Conservation (phyloP, 2,329 filamentous ascomycete genomes). For the Thermomyces lanuginosus region DNA sequence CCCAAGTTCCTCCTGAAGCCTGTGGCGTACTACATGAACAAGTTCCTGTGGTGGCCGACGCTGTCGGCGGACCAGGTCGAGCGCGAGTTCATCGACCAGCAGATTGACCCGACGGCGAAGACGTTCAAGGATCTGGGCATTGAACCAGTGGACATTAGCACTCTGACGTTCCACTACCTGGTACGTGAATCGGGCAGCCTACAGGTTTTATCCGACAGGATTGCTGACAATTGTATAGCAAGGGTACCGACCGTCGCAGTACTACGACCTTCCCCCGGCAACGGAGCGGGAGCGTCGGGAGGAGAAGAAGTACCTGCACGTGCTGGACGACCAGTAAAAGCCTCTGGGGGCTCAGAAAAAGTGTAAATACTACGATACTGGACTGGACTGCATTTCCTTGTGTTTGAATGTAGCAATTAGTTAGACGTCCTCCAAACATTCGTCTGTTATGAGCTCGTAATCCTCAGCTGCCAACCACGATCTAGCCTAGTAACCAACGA, state of each 20-base stretch:
- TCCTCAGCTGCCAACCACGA: too few relatives aligned
- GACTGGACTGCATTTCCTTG: too few relatives aligned
- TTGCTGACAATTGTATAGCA: constrained; percentile 38
- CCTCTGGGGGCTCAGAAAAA: too few relatives aligned
- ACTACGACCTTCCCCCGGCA: constrained; percentile 84
- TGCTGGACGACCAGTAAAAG: constrained; percentile 64
- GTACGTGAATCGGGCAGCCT: constrained; percentile 36
- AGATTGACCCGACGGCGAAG: constrained; percentile 79
- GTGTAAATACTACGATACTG: too few relatives aligned
- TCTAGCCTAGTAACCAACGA: too few relatives aligned
- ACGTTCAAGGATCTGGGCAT: constrained; percentile 91
- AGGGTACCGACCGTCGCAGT: constrained; percentile 74
- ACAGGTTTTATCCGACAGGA: neutral
- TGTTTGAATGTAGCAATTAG: too few relatives aligned
- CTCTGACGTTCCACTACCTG: constrained; percentile 85
- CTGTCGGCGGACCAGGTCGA: constrained; percentile 74
- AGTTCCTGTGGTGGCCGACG: constrained; percentile 73
- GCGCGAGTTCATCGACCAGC: constrained; percentile 82
- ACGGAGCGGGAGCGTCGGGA: constrained; percentile 89
- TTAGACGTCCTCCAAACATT: too few relatives aligned
- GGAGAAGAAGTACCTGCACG: constrained; percentile 93
- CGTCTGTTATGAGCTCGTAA: too few relatives aligned
- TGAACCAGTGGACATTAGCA: constrained; percentile 68
- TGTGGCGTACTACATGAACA: constrained; percentile 57
- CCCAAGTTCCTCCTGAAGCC: constrained; percentile 69